Conservation (phyloP, 2,329 filamentous ascomycete species). For the Epicoccum sorghinum region DNA sequence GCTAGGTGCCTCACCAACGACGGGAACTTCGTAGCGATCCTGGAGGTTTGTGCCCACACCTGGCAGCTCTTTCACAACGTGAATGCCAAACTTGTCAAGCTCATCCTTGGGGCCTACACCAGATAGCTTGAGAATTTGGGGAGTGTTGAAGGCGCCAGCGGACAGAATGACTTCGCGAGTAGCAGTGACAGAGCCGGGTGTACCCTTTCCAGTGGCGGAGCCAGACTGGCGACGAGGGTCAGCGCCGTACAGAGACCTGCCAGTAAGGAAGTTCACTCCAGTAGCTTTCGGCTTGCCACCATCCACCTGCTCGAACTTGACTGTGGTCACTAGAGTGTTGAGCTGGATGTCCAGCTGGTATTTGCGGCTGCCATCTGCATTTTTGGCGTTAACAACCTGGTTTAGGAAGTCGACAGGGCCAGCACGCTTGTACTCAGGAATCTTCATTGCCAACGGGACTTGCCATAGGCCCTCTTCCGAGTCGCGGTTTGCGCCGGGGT, state of each 20-base stretch:
- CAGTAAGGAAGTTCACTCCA: slow-evolving; percentile 50
- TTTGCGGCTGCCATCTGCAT: slow-evolving; percentile 56
- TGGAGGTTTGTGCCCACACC: slow-evolving; percentile 68
- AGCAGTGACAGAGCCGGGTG: slow-evolving; percentile 35
- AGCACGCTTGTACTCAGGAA: slow-evolving; percentile 51
- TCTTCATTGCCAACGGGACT: slow-evolving; percentile 60
- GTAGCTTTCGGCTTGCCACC: slow-evolving; percentile 54
- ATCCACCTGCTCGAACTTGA: slow-evolving; percentile 68
- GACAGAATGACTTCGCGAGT: slow-evolving; percentile 36
- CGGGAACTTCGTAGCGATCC: slow-evolving; percentile 61
- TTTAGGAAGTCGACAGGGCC: slow-evolving; percentile 62
- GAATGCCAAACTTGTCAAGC: slow-evolving; percentile 59
- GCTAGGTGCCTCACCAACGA: slow-evolving; percentile 52
- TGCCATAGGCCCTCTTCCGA: slow-evolving; percentile 59
- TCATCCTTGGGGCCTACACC: slow-evolving; percentile 63
- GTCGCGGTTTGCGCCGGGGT: slow-evolving; percentile 53
- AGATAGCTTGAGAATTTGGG: slow-evolving; percentile 67
- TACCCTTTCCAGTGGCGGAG: slow-evolving; percentile 17
- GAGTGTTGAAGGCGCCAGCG: slow-evolving; percentile 65
- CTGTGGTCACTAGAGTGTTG: slow-evolving; percentile 69
- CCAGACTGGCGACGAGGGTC: slow-evolving; percentile 38
- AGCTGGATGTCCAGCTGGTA: slow-evolving; percentile 63
- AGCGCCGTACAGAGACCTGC: slow-evolving; percentile 49
- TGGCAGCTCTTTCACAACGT: slow-evolving; percentile 59
- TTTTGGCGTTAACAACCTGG: slow-evolving; percentile 54